Conservation (phyloP, 2,329 filamentous ascomycete species). For the Hawksworthiomyces lignivorus region DNA sequence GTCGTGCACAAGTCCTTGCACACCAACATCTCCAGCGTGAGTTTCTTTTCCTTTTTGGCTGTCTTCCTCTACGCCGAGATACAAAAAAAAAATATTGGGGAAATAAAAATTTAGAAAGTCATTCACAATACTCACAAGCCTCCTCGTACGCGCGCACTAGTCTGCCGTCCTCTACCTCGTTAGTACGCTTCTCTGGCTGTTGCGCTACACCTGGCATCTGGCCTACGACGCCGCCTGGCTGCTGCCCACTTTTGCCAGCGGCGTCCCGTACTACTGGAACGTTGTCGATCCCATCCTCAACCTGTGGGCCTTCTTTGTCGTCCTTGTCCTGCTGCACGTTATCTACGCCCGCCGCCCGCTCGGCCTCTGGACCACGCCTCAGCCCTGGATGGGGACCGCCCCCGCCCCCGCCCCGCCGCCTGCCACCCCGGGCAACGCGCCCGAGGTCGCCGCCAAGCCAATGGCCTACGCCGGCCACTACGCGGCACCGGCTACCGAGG, state of each 20-base stretch:
- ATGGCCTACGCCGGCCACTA: too few species aligned
- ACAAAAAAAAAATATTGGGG: too few species aligned
- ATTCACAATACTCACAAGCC: too few species aligned
- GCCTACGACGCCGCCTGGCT: constrained; percentile 10
- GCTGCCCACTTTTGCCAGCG: neutral
- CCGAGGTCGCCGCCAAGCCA: too few species aligned
- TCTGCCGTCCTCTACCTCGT: constrained; percentile 26
- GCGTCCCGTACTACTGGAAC: neutral
- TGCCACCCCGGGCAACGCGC: too few species aligned
- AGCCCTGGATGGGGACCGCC: constrained; percentile 13
- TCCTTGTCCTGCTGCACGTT: constrained; percentile 18
- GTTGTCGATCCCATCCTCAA: constrained; percentile 16
- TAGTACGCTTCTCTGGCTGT: constrained; percentile 24
- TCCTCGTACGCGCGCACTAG: too few species aligned
- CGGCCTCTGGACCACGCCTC: constrained; percentile 20
- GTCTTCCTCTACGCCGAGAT: too few species aligned
- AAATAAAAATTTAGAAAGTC: too few species aligned
- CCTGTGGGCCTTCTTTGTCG: constrained; percentile 14
- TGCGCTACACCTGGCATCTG: constrained; percentile 17
- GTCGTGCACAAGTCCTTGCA: neutral
- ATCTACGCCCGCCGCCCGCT: constrained; percentile 15
- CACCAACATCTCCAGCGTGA: too few species aligned
- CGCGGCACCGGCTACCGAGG: too few species aligned
- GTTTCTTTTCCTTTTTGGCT: too few species aligned
- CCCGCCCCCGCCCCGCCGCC: neutral